Evolutionary conservation across 768 basidiomycete species (phyloP).

Genomic region (Piloderma croceum): DNA sequence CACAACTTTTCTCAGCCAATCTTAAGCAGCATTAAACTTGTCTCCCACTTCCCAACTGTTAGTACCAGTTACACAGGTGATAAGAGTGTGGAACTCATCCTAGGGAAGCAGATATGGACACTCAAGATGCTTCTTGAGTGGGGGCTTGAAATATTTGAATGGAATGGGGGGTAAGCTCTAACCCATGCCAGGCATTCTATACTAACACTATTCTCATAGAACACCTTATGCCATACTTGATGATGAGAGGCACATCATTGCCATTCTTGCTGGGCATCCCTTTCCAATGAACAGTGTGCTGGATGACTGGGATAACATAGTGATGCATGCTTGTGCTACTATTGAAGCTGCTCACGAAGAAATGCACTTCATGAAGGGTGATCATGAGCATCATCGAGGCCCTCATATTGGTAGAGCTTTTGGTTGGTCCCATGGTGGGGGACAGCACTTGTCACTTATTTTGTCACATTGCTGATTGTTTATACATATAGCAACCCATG

Average conservation of each 20-base stretch:
- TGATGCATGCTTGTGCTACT: conserved; percentile 1
- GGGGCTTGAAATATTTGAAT: background rate
- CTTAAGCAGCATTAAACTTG: no score
- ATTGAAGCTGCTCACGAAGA: background rate
- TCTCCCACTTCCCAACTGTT: no score
- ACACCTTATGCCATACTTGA: background rate
- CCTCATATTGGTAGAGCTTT: conserved; percentile 12
- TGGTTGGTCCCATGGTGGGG: conserved; percentile 26
- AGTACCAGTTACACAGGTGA: no score
- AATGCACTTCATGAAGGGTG: conserved; percentile 3
- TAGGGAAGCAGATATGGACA: no score
- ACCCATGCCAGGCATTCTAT: background rate
- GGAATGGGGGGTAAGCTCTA: background rate
- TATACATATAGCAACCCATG: background rate
- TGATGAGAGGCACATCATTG: background rate
- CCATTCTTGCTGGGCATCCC: conserved; percentile 10
- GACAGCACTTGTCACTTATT: conserved; percentile 9
- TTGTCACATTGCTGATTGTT: no score
- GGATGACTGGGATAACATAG: conserved; percentile 3
- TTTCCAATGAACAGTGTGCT: no score
- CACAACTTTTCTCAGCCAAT: no score
- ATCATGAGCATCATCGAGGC: conserved; percentile 10
- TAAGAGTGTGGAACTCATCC: no score
- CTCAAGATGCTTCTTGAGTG: background rate
- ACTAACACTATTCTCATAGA: background rate